Percentiles rank a stretch among this genome's conserved stretches.
Conservation (phyloP, 1,284 basidiomycete species). For the Apiotrichum montevideense region DNA sequence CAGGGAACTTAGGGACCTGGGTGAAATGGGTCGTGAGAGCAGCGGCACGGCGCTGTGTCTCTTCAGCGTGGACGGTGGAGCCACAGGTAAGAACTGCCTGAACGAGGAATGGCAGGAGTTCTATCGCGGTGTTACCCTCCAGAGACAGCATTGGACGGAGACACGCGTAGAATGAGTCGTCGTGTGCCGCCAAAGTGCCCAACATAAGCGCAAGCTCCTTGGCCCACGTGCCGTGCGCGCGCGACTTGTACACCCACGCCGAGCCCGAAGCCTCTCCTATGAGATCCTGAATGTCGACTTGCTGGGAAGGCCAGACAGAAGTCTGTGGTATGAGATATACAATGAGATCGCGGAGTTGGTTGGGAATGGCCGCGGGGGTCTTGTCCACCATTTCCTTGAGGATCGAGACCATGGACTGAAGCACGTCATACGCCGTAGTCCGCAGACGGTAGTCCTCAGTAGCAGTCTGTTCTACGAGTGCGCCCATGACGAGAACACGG, state of each 20-base stretch:
- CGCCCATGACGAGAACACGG: conserved; percentile 11
- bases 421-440: conserved; percentile 16
- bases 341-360: conserved; percentile 2
- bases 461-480: conserved; percentile 10
- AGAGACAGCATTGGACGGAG: conserved; percentile 57
- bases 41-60: background rate
- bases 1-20: conserved; percentile 27
- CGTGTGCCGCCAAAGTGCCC: conserved; percentile 54
- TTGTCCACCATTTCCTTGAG: conserved; percentile 4
- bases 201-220: conserved; percentile 57
- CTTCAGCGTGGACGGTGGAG: background rate
- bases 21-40: conserved; percentile 62
- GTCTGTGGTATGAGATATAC: conserved; percentile 6
- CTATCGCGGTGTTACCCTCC: conserved; percentile 58
- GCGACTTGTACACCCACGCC: conserved; percentile 17
- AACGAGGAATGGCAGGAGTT: conserved; percentile 65
- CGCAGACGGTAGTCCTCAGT: conserved; percentile 18
- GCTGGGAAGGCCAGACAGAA: background rate
- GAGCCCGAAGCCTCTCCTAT: background rate
- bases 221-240: conserved; percentile 55
- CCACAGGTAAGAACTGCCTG: conserved; percentile 57
- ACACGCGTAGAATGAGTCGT: conserved; percentile 64
- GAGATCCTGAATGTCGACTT: conserved; percentile 1
- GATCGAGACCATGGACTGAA: conserved; percentile 9
- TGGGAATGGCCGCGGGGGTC: background rate